Conservation (phyloP, 345 rosid genomes). For the Syzygium aqueum region DNA sequence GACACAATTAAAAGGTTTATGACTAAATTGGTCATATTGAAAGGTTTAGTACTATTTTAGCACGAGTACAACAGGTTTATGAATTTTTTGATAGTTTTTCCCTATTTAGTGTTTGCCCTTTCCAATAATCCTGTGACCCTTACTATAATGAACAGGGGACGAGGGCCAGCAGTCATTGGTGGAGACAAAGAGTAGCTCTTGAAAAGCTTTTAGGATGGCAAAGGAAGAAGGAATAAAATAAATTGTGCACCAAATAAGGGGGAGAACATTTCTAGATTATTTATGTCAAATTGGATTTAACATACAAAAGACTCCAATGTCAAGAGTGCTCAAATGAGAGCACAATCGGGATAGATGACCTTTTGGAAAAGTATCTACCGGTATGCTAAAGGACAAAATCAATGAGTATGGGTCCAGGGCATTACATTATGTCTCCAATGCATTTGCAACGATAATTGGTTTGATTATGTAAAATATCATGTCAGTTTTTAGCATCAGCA, state of each 20-base stretch:
- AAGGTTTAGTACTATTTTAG: too few relatives aligned
- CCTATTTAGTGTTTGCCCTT: accelerated
- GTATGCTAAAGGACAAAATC: accelerated
- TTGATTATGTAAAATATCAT: background rate
- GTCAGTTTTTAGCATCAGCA: background rate
- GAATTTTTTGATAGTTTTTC: accelerated
- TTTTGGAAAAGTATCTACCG: accelerated
- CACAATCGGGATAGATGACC: background rate
- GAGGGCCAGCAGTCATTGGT: background rate
- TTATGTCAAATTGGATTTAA: background rate
- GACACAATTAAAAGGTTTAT: accelerated
- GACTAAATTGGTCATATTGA: too few relatives aligned
- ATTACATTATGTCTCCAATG: background rate
- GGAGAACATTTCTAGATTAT: background rate
- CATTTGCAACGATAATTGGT: background rate
- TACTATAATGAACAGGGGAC: accelerated
- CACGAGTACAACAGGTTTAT: accelerated
- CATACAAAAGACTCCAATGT: background rate
- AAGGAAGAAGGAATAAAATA: background rate
- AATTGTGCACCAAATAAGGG: accelerated
- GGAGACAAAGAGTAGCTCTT: accelerated
- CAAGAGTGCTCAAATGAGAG: accelerated
- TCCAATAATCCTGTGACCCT: background rate
- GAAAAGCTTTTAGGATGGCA: accelerated
- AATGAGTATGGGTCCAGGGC: accelerated